These are phyloP conservation scores for Auriscalpium vulgare DNA, from an alignment of 768 basidiomycete species.

Conservation along the genomic window DNA sequence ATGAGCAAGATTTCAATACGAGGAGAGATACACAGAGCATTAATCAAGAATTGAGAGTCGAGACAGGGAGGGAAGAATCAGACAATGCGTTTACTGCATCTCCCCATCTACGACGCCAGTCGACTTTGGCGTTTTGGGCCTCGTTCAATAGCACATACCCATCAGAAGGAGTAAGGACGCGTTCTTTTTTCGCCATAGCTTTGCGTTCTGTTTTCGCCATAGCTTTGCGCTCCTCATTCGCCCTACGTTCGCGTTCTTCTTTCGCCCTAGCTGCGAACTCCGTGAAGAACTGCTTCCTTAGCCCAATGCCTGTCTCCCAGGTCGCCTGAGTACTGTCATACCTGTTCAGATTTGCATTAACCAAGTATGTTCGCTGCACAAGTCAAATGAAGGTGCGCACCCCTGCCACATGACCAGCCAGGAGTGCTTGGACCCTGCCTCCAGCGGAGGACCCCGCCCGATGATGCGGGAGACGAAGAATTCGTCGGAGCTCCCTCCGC, in stretches of 20 bases:
- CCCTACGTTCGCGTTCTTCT: neutral
- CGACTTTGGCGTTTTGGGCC: no score
- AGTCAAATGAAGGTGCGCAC: neutral
- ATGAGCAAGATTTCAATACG: no score
- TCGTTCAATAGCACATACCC: no score
- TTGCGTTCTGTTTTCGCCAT: no score
- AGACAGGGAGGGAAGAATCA: no score
- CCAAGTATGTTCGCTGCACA: neutral
- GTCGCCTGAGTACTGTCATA: neutral
- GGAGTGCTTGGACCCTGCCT: no score
- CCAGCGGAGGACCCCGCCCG: neutral
- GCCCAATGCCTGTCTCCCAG: neutral
- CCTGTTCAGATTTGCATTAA: neutral
- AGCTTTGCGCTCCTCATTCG: no score
- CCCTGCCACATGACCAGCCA: neutral
- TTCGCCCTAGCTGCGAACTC: neutral
- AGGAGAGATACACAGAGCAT: no score
- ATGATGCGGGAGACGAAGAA: neutral
- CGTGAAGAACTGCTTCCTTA: neutral
- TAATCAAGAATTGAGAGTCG: no score
- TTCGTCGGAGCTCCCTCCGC: neutral
- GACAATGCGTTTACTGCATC: no score
- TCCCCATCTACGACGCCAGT: no score
- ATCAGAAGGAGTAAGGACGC: neutral
- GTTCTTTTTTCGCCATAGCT: neutral